phyloP scores from a whole-genome alignment of 257 asterid species.

The Scutellaria minor region DNA sequence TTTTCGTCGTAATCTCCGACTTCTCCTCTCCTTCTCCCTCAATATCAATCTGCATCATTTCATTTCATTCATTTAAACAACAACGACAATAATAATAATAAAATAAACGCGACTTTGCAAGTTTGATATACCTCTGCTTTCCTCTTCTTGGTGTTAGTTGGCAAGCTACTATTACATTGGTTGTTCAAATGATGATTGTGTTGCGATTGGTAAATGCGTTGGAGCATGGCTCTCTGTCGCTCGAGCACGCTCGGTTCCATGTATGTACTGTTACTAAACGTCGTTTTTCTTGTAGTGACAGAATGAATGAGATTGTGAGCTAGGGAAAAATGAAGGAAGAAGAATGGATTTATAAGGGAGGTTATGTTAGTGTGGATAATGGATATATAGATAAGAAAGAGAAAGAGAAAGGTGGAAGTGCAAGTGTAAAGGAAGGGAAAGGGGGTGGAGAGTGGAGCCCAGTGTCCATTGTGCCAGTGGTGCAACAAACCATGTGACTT shows the following conservation, averaged over 20 bases:
- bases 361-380: constrained; percentile 26
- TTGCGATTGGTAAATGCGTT: constrained; percentile 36
- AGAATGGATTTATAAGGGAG: constrained; percentile 31
- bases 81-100: neutral
- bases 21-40: constrained; percentile 52
- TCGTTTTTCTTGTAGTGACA: no score
- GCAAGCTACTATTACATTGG: constrained; percentile 38
- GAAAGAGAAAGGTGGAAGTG: constrained; percentile 40
- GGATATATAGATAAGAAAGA: constrained; percentile 33
- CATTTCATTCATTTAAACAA: neutral
- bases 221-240: constrained; percentile 51
- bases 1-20: constrained; percentile 56
- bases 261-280: neutral
- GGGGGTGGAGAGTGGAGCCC: constrained; percentile 51
- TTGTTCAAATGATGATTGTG: neutral
- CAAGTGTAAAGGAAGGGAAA: no score
- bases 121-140: constrained; percentile 58
- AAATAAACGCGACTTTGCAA: neutral
- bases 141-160: constrained; percentile 44
- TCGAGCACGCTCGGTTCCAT: constrained; percentile 58
- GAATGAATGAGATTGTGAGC: no score
- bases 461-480: constrained; percentile 45
- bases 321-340: constrained; percentile 20
- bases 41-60: constrained; percentile 44
- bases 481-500: constrained; percentile 59